These are phyloP conservation scores for Pythium graminicola DNA, from an alignment of 352 stramenopile species.

Conservation along the genomic window DNA sequence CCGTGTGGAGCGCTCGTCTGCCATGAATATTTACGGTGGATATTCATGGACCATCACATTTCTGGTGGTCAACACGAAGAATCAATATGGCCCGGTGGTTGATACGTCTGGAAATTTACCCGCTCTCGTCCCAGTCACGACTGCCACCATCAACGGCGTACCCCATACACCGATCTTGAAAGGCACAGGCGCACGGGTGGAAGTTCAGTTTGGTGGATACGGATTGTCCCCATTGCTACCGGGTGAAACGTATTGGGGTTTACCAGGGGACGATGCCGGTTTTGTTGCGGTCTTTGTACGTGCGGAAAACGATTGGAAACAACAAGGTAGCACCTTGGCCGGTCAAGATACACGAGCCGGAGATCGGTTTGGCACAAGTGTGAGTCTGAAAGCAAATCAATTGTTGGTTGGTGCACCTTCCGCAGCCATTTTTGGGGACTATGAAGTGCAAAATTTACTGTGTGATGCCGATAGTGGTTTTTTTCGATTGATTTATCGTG, in stretches of 20 bases:
- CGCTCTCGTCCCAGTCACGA: constrained; percentile 44
- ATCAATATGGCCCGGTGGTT: constrained; percentile 59
- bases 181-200: constrained; percentile 50
- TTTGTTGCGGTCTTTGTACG: constrained; percentile 62
- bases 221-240: constrained; percentile 23
- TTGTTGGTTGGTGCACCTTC: constrained; percentile 59
- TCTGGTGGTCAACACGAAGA: constrained; percentile 67
- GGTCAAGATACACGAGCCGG: constrained; percentile 51
- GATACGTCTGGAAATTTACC: constrained; percentile 65
- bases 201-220: constrained; percentile 51
- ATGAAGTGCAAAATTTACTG: constrained; percentile 61
- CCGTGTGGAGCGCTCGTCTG: constrained; percentile 41
- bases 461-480: constrained; percentile 71
- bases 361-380: constrained; percentile 70
- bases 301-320: constrained; percentile 65
- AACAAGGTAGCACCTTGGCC: constrained; percentile 50
- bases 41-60: constrained; percentile 87
- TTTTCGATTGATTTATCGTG: constrained; percentile 56
- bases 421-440: constrained; percentile 62
- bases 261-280: constrained; percentile 51
- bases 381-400: constrained; percentile 46
- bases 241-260: constrained; percentile 40
- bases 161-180: constrained; percentile 31
- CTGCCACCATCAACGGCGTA: constrained; percentile 17
- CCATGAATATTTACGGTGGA: constrained; percentile 66